Conservation (phyloP, 148 eudicot genomes). For the Persicaria maculosa region DNA sequence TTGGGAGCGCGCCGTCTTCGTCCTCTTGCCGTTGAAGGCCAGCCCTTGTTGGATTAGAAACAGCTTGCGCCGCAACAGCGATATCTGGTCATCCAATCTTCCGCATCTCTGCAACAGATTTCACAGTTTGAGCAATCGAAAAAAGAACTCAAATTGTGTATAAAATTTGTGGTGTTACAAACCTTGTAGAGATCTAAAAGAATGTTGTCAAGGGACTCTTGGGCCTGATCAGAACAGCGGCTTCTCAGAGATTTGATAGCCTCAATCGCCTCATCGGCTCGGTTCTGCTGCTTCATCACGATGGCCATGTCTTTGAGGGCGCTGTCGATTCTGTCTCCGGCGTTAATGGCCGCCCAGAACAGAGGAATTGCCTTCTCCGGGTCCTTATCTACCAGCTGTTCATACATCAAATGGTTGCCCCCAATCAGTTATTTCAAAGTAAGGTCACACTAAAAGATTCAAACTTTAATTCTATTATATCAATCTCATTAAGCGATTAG, state of each 20-base stretch:
- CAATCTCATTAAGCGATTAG: too few species aligned
- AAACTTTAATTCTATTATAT: too few species aligned
- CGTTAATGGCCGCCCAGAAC: conserved; percentile 98
- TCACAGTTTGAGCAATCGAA: neutral
- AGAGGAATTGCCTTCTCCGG: conserved; percentile 93
- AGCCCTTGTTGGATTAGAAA: conserved; percentile 88
- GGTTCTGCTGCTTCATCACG: conserved; percentile 94
- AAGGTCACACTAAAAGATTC: too few species aligned
- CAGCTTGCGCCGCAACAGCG: conserved; percentile 63
- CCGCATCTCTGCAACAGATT: conserved; percentile 70
- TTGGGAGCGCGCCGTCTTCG: conserved; percentile 89
- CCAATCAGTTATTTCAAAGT: neutral
- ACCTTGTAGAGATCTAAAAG: conserved; percentile 94
- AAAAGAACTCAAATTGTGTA: neutral
- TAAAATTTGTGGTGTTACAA: neutral
- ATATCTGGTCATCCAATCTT: conserved; percentile 91
- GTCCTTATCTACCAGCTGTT: conserved; percentile 91
- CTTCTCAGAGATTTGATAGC: conserved; percentile 76
- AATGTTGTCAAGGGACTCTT: conserved; percentile 95
- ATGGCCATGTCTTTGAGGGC: conserved; percentile 98
- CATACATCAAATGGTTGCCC: neutral
- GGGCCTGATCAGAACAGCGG: conserved; percentile 92
- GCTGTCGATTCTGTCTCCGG: conserved; percentile 96
- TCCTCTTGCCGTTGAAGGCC: conserved; percentile 91
- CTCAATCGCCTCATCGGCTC: conserved; percentile 93